Conservation (phyloP, 2,329 filamentous ascomycete species). For the Aspergillus oerlinghausenensis region DNA sequence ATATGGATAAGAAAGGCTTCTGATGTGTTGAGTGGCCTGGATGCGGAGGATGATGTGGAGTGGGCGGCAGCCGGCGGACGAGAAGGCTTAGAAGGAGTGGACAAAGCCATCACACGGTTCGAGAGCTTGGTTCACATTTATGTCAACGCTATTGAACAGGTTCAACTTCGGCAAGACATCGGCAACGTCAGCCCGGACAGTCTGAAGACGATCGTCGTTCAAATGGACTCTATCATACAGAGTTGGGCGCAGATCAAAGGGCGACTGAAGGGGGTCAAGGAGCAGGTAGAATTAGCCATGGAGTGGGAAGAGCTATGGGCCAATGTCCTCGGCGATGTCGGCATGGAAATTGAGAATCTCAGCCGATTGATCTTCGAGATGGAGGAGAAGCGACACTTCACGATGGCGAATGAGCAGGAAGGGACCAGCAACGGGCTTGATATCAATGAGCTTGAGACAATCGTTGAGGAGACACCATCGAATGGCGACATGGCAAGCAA, state of each 20-base stretch:
- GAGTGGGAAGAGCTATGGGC: slow-evolving; percentile 99
- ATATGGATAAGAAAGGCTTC: slow-evolving; percentile 91
- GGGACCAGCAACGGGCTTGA: slow-evolving; percentile 54
- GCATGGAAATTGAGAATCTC: slow-evolving; percentile 77
- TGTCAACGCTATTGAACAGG: slow-evolving; percentile 84
- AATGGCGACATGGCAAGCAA: slow-evolving; percentile 54
- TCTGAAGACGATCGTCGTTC: slow-evolving; percentile 68
- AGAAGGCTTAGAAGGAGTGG: slow-evolving; percentile 52
- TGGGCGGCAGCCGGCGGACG: slow-evolving; percentile 85
- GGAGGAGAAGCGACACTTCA: slow-evolving; percentile 89
- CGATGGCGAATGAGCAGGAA: slow-evolving; percentile 59
- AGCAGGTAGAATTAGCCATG: slow-evolving; percentile 94
- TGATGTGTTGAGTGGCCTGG: slow-evolving; percentile 80
- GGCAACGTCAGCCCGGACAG: slow-evolving; percentile 64
- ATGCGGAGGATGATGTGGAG: slow-evolving; percentile 95
- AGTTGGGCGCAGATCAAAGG: slow-evolving; percentile 81
- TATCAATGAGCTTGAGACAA: slow-evolving; percentile 85
- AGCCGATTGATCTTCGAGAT: slow-evolving; percentile 87
- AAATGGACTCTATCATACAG: slow-evolving; percentile 82
- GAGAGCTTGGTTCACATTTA: slow-evolving; percentile 89
- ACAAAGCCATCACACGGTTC: slow-evolving; percentile 72
- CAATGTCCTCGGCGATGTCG: slow-evolving; percentile 86
- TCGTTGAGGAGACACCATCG: slow-evolving; percentile 77
- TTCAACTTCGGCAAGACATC: slow-evolving; percentile 77
- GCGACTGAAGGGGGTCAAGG: slow-evolving; percentile 73